These are phyloP conservation scores for Hevea brasiliensis DNA, from an alignment of 345 rosid species.

Conservation along the genomic window DNA sequence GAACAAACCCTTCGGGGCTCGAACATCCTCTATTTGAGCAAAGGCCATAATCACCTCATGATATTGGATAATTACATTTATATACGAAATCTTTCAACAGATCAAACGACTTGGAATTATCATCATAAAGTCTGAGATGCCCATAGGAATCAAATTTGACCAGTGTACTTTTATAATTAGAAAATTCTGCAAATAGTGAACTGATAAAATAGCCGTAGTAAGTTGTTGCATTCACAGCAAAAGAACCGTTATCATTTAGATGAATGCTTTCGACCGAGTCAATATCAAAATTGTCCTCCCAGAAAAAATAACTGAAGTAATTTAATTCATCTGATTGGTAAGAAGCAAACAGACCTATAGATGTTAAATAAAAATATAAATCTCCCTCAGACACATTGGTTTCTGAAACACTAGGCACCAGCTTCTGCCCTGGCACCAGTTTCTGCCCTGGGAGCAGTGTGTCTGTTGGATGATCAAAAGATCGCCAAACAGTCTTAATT, in stretches of 20 bases:
- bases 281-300: too few relatives aligned
- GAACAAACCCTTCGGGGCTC: background rate
- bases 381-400: background rate
- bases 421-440: background rate
- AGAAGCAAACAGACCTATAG: background rate
- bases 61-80: slow-evolving; percentile 3
- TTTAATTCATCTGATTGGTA: background rate
- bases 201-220: too few relatives aligned
- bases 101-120: background rate
- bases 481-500: slow-evolving; percentile 2
- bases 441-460: slow-evolving; percentile 5
- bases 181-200: too few relatives aligned
- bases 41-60: slow-evolving; percentile 3
- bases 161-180: too few relatives aligned
- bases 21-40: background rate
- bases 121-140: slow-evolving; percentile 5
- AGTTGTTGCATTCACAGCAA: too few relatives aligned
- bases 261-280: too few relatives aligned
- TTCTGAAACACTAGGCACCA: slow-evolving; percentile 5
- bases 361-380: background rate
- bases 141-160: slow-evolving; percentile 11
- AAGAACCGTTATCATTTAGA: background rate
- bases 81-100: background rate
- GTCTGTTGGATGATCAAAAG: slow-evolving; percentile 11
- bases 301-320: too few relatives aligned